Conservation (phyloP, 2,329 filamentous ascomycete genomes). For the Venturia nashicola region DNA sequence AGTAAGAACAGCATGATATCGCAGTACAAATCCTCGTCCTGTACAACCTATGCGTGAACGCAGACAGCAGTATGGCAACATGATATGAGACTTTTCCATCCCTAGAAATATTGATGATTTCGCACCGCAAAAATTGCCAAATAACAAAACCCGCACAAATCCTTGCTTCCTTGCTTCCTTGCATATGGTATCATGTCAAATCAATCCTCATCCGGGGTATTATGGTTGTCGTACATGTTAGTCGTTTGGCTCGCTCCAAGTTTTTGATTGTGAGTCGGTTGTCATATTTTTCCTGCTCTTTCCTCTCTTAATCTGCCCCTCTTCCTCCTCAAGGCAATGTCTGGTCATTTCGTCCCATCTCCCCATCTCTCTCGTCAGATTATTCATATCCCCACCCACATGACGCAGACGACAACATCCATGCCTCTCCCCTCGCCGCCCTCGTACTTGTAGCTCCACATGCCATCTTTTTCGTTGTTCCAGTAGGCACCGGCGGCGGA, state of each 20-base stretch:
- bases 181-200: slow-evolving; percentile 1
- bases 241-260: not conserved
- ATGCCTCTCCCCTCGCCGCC: slow-evolving; percentile 38
- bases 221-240: not conserved
- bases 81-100: not conserved
- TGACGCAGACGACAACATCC: slow-evolving; percentile 41
- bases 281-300: not conserved
- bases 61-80: not conserved
- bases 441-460: slow-evolving; percentile 83
- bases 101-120: not conserved
- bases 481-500: slow-evolving; percentile 75
- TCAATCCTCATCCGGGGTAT: not conserved
- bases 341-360: not conserved
- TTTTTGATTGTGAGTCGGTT: not conserved
- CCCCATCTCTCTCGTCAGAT: not conserved
- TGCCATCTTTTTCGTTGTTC: slow-evolving; percentile 83
- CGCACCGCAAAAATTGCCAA: not conserved
- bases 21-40: not conserved
- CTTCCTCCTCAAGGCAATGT: not conserved
- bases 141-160: not conserved
- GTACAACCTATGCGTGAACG: not conserved
- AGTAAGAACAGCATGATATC: not conserved
- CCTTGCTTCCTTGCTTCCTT: not conserved
- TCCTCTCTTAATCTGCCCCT: not conserved
- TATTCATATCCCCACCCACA: slow-evolving; percentile 60